Conservation (phyloP, 345 rosid species). For the Sonneratia caseolaris region DNA sequence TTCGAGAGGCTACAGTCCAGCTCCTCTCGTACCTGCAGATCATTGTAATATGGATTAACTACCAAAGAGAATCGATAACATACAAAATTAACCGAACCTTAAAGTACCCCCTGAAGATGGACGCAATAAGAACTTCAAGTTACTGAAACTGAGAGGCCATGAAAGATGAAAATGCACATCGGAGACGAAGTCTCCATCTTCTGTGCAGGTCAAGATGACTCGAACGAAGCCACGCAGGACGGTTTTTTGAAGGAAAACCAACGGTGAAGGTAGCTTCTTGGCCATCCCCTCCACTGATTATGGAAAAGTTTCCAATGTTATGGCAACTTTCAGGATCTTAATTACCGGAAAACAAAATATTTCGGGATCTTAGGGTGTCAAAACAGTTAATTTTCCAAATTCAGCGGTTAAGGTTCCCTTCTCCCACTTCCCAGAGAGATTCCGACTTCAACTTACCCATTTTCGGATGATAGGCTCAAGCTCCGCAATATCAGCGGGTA, state of each 20-base stretch:
- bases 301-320: too few relatives aligned
- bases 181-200: too few relatives aligned
- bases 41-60: background rate
- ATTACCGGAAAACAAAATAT: background rate
- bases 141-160: background rate
- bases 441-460: constrained; percentile 22
- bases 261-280: too few relatives aligned
- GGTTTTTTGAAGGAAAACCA: too few relatives aligned
- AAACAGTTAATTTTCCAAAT: background rate
- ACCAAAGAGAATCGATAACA: background rate
- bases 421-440: background rate
- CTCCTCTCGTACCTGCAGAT: constrained; percentile 42
- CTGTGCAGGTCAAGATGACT: too few relatives aligned
- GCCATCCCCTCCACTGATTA: too few relatives aligned
- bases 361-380: background rate
- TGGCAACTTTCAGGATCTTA: too few relatives aligned
- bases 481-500: constrained; percentile 17
- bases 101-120: background rate
- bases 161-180: too few relatives aligned
- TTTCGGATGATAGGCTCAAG: constrained; percentile 42
- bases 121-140: background rate
- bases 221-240: too few relatives aligned
- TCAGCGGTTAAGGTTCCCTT: background rate
- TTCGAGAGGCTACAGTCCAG: constrained; percentile 16
- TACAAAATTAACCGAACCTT: background rate